Evolutionary conservation across 495 filamentous ascomycete species (phyloP).

Genomic region (Podospora appendiculata): DNA sequence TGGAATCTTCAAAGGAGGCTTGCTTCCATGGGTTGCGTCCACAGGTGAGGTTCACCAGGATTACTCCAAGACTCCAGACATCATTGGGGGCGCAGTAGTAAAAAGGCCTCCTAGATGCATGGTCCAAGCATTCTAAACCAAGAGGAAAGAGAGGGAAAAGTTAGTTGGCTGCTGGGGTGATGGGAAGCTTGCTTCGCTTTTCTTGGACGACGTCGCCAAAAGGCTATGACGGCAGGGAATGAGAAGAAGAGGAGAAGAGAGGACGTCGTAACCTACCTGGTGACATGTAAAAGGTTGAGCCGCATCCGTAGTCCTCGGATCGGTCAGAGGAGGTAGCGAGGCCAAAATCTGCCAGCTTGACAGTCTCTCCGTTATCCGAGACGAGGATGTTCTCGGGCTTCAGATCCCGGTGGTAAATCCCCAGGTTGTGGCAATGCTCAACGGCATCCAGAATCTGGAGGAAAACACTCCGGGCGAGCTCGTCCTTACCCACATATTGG

Average conservation of each 20-base stretch:
- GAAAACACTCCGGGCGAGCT: conserved; percentile 77
- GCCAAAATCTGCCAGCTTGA: conserved; percentile 97
- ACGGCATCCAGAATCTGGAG: conserved; percentile 98
- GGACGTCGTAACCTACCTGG: conserved; percentile 61
- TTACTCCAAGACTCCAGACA: conserved; percentile 95
- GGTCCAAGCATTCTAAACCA: conserved; percentile 82
- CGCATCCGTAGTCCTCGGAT: conserved; percentile 94
- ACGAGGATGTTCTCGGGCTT: conserved; percentile 99
- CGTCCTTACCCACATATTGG: conserved; percentile 88
- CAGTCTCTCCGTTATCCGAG: conserved; percentile 74
- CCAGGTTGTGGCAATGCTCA: conserved; percentile 82
- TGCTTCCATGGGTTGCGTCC: conserved; percentile 98
- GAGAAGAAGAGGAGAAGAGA: neutral
- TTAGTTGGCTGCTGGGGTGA: conserved; percentile 17
- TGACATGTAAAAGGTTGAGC: conserved; percentile 98
- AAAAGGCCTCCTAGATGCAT: conserved; percentile 68
- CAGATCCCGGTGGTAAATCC: conserved; percentile 95
- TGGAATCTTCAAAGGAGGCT: conserved; percentile 86
- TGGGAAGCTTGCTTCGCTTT: neutral
- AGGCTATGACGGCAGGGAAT: neutral
- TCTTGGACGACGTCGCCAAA: too few species aligned
- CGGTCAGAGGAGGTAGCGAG: conserved; percentile 76
- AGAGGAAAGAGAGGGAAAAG: conserved; percentile 15
- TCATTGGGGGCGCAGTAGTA: conserved; percentile 95
- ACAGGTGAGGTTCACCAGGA: conserved; percentile 95